Base-by-base conservation (phyloP, 2,329 filamentous ascomycete species). In the Stachybotrys chartarum region DNA sequence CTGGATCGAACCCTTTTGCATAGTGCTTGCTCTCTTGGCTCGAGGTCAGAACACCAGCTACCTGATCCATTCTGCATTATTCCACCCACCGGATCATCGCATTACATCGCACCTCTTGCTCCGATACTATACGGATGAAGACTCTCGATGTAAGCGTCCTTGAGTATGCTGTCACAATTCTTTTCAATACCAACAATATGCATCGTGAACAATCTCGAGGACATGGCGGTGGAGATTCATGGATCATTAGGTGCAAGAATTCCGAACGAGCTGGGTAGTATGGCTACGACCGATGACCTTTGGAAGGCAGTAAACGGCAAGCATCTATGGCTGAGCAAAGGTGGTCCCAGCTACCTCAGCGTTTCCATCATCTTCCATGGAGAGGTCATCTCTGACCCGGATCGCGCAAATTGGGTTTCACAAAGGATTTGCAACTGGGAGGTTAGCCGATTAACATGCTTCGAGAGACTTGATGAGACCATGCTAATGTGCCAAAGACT, bases 301-400 rank as follows among this genome's bases (percentile, higher is more conserved):
- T 50, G 61, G 1, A 53, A 59, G 0, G 47, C 63, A 1, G 57
- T 66, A 16, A 56, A 50, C 17, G 56, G 64, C 10, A 50, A 57
- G 1, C 62, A 67, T 42, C 53, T 73, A 30, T 74, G 72, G 72
- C 65, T 71, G 35, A 59, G 62, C 11, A 65, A 68, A n/a, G 59
- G 56, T 7, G 63, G 68, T 1, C 53, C 58, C 11, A 72, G 70
- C 52, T 61, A 60, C 46, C 59, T 73, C 16, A 58, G 63, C 6
- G n/a, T 69, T 30, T 63, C 63, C 1, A 11, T 72, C 1, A 52
- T 61, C 1, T 48, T 65, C 5, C 56, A 66, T 32, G 62, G 58
- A 7, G 51, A 58, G 8, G 54, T 58, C 1, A 24, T 66, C 6
- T 47, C 51, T 3, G 60, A 65, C 1, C 17, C 32, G 6, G 47